These are phyloP conservation scores for Boletus barrowsii DNA, from an alignment of 768 basidiomycete species.

Conservation along the genomic window DNA sequence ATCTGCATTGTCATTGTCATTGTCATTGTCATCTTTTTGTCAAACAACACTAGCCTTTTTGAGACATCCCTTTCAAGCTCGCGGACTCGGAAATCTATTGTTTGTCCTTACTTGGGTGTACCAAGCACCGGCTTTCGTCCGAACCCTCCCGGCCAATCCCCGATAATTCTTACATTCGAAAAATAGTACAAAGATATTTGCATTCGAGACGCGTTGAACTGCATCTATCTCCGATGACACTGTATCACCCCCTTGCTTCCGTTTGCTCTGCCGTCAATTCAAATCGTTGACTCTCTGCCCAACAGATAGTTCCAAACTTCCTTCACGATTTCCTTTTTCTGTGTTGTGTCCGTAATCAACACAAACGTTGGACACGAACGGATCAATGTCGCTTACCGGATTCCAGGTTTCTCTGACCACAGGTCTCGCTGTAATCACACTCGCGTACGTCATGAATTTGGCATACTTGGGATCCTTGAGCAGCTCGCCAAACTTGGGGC, in stretches of 20 bases:
- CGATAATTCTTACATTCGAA: too few relatives aligned
- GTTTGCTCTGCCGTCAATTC: too few relatives aligned
- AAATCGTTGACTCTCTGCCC: not conserved
- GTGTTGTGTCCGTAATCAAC: not conserved
- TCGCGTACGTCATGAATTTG: constrained; percentile 45
- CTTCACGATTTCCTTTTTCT: not conserved
- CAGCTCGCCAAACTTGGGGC: constrained; percentile 39
- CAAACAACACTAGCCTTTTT: constrained; percentile 23
- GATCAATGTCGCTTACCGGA: constrained; percentile 36
- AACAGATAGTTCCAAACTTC: not conserved
- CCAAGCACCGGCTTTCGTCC: too few relatives aligned
- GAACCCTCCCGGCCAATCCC: too few relatives aligned
- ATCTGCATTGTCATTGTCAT: constrained; percentile 30
- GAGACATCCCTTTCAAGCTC: constrained; percentile 11
- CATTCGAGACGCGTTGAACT: too few relatives aligned
- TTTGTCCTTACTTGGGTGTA: constrained; percentile 11
- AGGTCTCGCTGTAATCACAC: constrained; percentile 45
- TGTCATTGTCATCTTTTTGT: constrained; percentile 25
- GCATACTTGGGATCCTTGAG: constrained; percentile 44
- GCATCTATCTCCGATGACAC: too few relatives aligned
- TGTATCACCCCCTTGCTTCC: too few relatives aligned
- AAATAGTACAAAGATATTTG: too few relatives aligned
- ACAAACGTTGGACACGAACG: not conserved
- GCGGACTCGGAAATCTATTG: constrained; percentile 17
- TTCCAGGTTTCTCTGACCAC: constrained; percentile 53